Conservation (phyloP, 2,329 filamentous ascomycete genomes). For the Alternaria conjuncta region DNA sequence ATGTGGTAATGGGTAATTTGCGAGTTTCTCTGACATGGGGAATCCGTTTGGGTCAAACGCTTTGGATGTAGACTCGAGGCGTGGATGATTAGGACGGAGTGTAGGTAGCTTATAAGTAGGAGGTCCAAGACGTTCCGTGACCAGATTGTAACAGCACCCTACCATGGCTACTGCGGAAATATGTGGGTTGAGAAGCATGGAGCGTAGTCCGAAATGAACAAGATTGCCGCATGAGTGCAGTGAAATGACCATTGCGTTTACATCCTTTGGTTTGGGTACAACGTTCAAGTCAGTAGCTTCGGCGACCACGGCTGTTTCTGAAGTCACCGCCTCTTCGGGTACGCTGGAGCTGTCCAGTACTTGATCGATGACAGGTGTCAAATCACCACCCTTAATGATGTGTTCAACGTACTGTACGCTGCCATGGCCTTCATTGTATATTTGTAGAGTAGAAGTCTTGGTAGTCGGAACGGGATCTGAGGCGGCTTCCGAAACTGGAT, state of each 20-base stretch:
- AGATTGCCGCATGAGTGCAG: conserved; percentile 98
- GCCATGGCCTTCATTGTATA: conserved; percentile 67
- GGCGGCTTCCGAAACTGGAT: not conserved
- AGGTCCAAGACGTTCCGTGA: conserved; percentile 87
- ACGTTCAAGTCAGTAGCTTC: conserved; percentile 33
- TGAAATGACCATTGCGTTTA: conserved; percentile 81
- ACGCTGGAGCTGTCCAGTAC: conserved; percentile 57
- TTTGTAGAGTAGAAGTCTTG: conserved; percentile 43
- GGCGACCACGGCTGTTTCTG: conserved; percentile 25
- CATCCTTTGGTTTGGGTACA: conserved; percentile 39
- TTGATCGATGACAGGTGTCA: conserved; percentile 70
- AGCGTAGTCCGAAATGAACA: conserved; percentile 91
- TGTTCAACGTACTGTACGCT: conserved; percentile 81
- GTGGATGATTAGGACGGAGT: conserved; percentile 75
- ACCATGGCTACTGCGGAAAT: conserved; percentile 94
- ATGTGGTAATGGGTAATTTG: conserved; percentile 51
- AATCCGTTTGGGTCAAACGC: conserved; percentile 90
- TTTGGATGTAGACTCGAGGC: conserved; percentile 70
- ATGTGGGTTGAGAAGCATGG: conserved; percentile 80
- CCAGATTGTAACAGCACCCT: conserved; percentile 96
- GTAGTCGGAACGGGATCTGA: conserved; percentile 13
- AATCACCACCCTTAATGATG: conserved; percentile 73
- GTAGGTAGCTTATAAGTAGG: conserved; percentile 84
- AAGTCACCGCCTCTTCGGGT: conserved; percentile 32
- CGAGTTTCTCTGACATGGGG: conserved; percentile 81